Evolutionary conservation across 2,329 filamentous ascomycete species (phyloP).

Genomic region (Venturiaceae sp.): DNA sequence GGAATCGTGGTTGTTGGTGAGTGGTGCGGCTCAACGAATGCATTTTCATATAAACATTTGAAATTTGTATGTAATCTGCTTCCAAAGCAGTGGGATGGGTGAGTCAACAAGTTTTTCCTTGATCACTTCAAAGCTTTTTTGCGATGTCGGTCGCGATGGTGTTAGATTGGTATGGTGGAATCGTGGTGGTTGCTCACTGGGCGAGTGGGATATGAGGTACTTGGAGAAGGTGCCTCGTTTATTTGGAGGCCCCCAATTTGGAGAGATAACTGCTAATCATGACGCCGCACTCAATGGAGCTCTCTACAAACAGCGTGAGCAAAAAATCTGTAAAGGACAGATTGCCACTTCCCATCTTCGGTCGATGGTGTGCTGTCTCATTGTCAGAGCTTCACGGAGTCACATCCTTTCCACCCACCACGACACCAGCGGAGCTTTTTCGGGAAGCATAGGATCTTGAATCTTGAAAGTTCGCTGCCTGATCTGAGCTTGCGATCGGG

Average conservation of each 20-base stretch:
- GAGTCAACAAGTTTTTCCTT: no score
- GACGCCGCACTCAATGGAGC: neutral
- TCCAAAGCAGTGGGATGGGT: no score
- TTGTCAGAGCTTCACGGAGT: neutral
- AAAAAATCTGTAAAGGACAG: neutral
- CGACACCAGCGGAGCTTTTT: neutral
- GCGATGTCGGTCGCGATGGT: neutral
- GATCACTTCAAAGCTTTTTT: no score
- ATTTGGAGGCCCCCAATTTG: neutral
- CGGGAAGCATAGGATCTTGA: neutral
- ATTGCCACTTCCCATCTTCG: neutral
- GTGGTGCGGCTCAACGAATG: no score
- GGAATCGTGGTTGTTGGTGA: no score
- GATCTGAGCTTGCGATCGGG: neutral
- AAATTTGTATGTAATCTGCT: no score
- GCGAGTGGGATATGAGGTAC: neutral
- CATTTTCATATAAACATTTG: no score
- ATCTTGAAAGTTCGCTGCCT: no score
- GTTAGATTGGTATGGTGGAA: neutral
- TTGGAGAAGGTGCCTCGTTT: neutral
- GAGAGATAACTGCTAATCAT: neutral
- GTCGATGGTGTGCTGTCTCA: no score
- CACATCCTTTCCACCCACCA: neutral
- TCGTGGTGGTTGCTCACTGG: neutral
- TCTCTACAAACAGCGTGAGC: neutral